phyloP scores from a whole-genome alignment of 306 rosid genomes.

The Corylus avellana region DNA sequence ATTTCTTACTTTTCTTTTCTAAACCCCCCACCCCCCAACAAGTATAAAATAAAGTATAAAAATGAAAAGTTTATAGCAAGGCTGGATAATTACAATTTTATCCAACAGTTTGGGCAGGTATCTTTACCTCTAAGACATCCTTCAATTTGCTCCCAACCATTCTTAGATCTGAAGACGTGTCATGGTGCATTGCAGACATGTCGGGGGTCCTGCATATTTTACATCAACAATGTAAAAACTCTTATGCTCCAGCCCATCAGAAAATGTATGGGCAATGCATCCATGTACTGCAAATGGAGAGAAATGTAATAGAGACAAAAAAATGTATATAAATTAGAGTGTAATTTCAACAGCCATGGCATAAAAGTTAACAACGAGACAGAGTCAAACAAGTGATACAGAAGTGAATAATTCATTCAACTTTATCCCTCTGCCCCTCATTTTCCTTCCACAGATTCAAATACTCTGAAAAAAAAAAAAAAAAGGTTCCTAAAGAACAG shows the following conservation, averaged over 20 bases:
- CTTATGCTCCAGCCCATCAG: slow-evolving; percentile 10
- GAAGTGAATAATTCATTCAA: neutral
- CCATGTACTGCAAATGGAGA: neutral
- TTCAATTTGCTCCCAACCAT: slow-evolving; percentile 72
- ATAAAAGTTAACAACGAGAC: neutral
- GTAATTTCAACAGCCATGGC: neutral
- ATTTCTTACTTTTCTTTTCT: neutral
- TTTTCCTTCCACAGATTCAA: neutral
- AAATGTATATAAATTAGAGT: neutral
- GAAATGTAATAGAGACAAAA: neutral
- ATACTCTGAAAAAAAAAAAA: neutral
- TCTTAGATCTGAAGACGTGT: slow-evolving; percentile 75
- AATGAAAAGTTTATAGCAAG: slow-evolving; percentile 6
- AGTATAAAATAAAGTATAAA: neutral
- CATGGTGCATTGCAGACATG: slow-evolving; percentile 93
- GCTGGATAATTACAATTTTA: slow-evolving; percentile 3
- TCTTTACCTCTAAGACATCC: slow-evolving; percentile 72
- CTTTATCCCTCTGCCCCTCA: neutral
- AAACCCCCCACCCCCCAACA: neutral
- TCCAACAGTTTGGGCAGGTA: neutral
- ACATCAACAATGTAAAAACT: slow-evolving; percentile 26
- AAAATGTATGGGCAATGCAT: slow-evolving; percentile 5
- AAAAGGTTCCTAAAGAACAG: neutral
- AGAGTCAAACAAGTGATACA: neutral
- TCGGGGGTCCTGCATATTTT: slow-evolving; percentile 73